These are phyloP conservation scores for Schizochytrium sp. DNA, from an alignment of 108 stramenopile species.

Conservation along the genomic window DNA sequence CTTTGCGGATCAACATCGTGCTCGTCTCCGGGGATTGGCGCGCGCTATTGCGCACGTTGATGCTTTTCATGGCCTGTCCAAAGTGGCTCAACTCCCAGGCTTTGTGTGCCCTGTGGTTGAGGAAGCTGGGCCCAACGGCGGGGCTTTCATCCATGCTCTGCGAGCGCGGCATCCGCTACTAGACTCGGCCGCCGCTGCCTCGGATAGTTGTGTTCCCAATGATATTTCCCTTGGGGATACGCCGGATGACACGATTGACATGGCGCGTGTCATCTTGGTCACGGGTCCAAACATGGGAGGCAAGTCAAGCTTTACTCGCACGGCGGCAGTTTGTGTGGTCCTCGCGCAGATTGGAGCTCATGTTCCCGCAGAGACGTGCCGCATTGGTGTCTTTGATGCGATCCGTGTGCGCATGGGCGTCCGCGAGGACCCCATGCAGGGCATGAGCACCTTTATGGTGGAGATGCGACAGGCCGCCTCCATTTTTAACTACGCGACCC, in stretches of 20 bases:
- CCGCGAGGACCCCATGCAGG: slow-evolving; percentile 74
- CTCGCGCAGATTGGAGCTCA: slow-evolving; percentile 84
- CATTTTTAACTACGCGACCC: slow-evolving; percentile 67
- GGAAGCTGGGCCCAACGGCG: neutral
- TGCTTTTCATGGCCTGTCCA: neutral
- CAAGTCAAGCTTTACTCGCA: slow-evolving; percentile 18
- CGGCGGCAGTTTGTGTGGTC: slow-evolving; percentile 62
- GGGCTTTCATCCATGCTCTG: neutral
- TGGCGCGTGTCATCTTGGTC: neutral
- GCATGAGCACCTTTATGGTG: slow-evolving; percentile 80
- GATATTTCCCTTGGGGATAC: neutral
- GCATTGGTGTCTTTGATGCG: slow-evolving; percentile 56
- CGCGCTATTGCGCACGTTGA: neutral
- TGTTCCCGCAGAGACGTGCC: slow-evolving; percentile 75
- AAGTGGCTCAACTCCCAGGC: neutral
- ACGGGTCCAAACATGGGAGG: slow-evolving; percentile 34
- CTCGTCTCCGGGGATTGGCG: neutral
- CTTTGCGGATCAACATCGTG: neutral
- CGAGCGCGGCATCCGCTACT: neutral
- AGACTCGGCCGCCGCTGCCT: neutral
- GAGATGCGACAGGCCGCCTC: slow-evolving; percentile 84
- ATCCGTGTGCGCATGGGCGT: slow-evolving; percentile 73
- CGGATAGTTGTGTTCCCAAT: neutral
- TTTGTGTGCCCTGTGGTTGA: neutral
- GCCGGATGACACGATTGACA: neutral